A percentile compares a stretch with the other conserved stretches of the same genome.
Conservation (phyloP, 2,329 filamentous ascomycete genomes). For the Sporothrix protearum region DNA sequence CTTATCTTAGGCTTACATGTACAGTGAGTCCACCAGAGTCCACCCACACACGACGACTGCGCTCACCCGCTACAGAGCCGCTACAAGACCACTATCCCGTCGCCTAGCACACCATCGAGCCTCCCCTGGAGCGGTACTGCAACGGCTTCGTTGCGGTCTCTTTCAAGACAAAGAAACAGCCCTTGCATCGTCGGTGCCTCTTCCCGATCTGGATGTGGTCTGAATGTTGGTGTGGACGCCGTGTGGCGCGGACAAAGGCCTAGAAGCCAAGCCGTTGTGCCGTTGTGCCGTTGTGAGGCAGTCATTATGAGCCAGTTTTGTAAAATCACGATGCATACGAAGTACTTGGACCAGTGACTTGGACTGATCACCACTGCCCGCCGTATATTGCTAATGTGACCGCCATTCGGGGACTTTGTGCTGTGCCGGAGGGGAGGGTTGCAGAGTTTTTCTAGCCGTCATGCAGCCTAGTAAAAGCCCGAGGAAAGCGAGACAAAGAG, state of each 20-base stretch:
- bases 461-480: background rate
- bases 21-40: background rate
- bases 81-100: background rate
- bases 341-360: no score
- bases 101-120: background rate
- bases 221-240: background rate
- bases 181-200: background rate
- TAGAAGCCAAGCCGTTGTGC: background rate
- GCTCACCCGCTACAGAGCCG: background rate
- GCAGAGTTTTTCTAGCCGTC: conserved; percentile 6
- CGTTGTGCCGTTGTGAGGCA: background rate
- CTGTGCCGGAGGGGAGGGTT: background rate
- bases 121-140: background rate
- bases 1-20: no score
- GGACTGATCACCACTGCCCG: no score
- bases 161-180: conserved; percentile 2
- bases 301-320: no score
- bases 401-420: background rate
- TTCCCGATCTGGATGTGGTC: conserved; percentile 10
- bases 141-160: background rate
- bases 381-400: no score
- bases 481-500: conserved; percentile 11
- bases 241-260: background rate
- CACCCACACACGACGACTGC: background rate
- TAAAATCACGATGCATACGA: no score